Base-by-base conservation (phyloP, 2,329 filamentous ascomycete species). In the Neonectria neomacrospora region DNA sequence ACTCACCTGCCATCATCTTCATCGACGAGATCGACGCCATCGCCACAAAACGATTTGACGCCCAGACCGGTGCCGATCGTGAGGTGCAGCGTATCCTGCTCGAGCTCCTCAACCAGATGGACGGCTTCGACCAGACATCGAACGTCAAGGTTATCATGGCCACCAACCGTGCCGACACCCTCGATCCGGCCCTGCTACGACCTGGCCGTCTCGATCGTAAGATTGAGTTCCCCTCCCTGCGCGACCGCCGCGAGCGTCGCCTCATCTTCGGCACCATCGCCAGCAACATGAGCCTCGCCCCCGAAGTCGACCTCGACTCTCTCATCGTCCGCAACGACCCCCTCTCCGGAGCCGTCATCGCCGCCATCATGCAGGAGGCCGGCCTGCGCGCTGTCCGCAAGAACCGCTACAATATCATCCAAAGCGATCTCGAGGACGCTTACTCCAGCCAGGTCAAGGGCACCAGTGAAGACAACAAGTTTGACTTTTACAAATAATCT, bases 81-180 rank as follows among this genome's bases (percentile, higher is more conserved):
- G 96, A 99, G 81, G 96, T 99, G 16, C 96, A 99, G 83, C 95
- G 96, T 86, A 99, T 99, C 75, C 85, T 99, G 63, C 90, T 99
- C 64, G 96, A 99, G 80, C 84, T 99, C 71, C 90, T 99, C 68
- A 99, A 99, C 83, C 96, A 99, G 82, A 99, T 99, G 96, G 96
- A 99, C 78, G 96, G 96, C 69, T 99, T 99, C 83, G 96, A 99
- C 80, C 96, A 99, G 81, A 97, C 94, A 0, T 92, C 93, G 78
- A 99, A 99, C 80, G 96, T 99, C 81, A 99, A 99, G 85, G 96
- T 99, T 78, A 99, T 99, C 83, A 99, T 99, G 96, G 96, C 96
- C 71, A 99, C 96, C 71, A 99, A 99, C 85, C 91, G 96, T 78
- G 95, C 96, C 70, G 96, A 98, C 80, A 99, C 96, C 7, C 87